Evolutionary conservation across 768 basidiomycete genomes (phyloP), one percentile per base, ranked within the genome.

Genomic region (Dentipellis sp.): DNA sequence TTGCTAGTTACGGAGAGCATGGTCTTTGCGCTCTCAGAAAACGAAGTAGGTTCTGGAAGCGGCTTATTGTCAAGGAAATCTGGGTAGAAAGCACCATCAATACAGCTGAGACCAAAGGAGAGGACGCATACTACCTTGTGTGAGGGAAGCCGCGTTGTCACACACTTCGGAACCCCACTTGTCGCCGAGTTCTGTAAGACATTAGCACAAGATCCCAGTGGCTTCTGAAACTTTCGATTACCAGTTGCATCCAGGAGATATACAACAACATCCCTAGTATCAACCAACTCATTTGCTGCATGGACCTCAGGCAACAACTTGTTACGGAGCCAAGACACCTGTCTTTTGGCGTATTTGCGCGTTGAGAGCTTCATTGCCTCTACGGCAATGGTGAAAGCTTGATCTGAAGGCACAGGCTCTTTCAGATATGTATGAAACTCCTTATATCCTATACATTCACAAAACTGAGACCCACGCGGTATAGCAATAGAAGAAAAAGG

Each of bases 311-410:
- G 94, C 37, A 97, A 68, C 12, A 98, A 70, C 69, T 97, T 95
- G 66, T 91, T 91, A 39, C 82, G 78, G 49, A 98, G 84, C 97
- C 97, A 99, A 37, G 86, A 83, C 42, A 94, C 76, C 67, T 99
- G 97, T 39, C 86, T 76, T 66, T 88, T 91, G 0, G 97, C 91
- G 66, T 98, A 99, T 69, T 93, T 87, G 19, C 88, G 75, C 8
- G 94, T 99, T 0, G 88, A 84, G 0, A 78, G 69, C 67, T 97
- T 97, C 85, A 94, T 94, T 9, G 77, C 77, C 45, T 88, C 84
- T 7, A 89, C 71, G 0, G 87, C 88, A 12, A 72, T 70, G 3
- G 69, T 57, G 88, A 11, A 70, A 65, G 51, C 71, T 62, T 58
- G 73, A 65, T 52, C 61, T 42, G 75, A 65, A 2, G 69, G 69